Conservation (phyloP, 2,329 filamentous ascomycete species). For the Taxawa tesnikishii region DNA sequence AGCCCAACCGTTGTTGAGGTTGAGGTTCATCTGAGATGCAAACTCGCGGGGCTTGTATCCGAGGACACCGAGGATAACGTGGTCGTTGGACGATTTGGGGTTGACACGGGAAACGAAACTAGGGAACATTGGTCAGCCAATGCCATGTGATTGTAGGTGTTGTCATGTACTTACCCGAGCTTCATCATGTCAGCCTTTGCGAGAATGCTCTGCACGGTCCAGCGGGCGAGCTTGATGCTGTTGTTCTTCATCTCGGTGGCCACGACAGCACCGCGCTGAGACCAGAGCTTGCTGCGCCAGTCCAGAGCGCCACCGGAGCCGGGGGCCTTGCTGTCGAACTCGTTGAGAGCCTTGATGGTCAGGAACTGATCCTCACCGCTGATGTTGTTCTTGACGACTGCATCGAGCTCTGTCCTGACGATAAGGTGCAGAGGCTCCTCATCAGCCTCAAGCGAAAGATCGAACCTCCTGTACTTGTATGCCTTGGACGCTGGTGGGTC, state of each 20-base stretch:
- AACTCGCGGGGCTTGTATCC: slow-evolving; percentile 98
- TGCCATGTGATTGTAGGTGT: slow-evolving; percentile 2
- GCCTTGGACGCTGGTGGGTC: slow-evolving; percentile 91
- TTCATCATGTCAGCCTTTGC: slow-evolving; percentile 98
- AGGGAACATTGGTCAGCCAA: slow-evolving; percentile 9
- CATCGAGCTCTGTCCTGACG: slow-evolving; percentile 90
- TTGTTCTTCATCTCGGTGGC: slow-evolving; percentile 99
- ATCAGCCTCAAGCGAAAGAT: slow-evolving; percentile 79
- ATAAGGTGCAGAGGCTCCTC: slow-evolving; percentile 88
- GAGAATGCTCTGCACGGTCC: slow-evolving; percentile 94
- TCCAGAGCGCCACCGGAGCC: slow-evolving; percentile 89
- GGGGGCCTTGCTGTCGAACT: slow-evolving; percentile 97
- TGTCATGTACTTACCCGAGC: slow-evolving; percentile 57
- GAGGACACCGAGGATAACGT: slow-evolving; percentile 88
- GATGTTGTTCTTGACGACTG: slow-evolving; percentile 88
- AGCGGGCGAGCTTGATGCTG: slow-evolving; percentile 93
- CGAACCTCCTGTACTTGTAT: slow-evolving; percentile 97
- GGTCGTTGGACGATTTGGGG: slow-evolving; percentile 83
- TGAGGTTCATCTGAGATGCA: slow-evolving; percentile 94
- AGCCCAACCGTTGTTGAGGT: slow-evolving; percentile 94
- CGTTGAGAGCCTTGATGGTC: slow-evolving; percentile 92
- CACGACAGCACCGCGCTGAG: slow-evolving; percentile 90
- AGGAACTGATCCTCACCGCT: slow-evolving; percentile 84
- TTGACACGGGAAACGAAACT: slow-evolving; percentile 93
- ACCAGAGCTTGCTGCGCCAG: slow-evolving; percentile 90